These are phyloP conservation scores for Coemansia sp. DNA, from an alignment of 192 early-diverging fungal species.

Conservation along the genomic window DNA sequence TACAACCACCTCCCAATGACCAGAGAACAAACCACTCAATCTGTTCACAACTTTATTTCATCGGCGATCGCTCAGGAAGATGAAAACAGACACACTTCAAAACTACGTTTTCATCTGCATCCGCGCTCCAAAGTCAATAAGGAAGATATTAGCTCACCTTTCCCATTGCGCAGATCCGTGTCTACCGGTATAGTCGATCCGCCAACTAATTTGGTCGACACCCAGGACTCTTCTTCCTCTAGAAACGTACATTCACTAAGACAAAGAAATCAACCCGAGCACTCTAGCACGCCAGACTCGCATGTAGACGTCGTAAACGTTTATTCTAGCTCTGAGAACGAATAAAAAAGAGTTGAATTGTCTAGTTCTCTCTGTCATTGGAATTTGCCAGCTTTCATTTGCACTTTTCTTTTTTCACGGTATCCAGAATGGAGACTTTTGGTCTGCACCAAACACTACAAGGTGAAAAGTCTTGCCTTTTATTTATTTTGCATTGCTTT, in stretches of 20 bases:
- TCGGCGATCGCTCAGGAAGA: constrained; percentile 19
- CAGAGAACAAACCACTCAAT: constrained; percentile 8
- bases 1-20: constrained; percentile 16
- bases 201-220: not conserved
- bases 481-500: no score
- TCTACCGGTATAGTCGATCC: constrained; percentile 5
- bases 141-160: not conserved
- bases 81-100: not conserved
- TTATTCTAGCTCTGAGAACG: not conserved
- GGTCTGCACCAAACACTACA: no score
- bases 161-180: constrained; percentile 4
- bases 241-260: not conserved
- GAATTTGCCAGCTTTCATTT: no score
- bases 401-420: no score
- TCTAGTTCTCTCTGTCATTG: no score
- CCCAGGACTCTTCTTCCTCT: not conserved
- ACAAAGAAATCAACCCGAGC: not conserved
- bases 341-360: no score
- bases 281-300: not conserved
- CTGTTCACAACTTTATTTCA: constrained; percentile 28
- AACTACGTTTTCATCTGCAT: constrained; percentile 6
- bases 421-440: no score
- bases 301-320: not conserved
- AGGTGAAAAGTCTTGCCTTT: no score
- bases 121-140: not conserved